phyloP scores from a whole-genome alignment of 2,329 filamentous ascomycete genomes.

The Aureobasidium vineae region DNA sequence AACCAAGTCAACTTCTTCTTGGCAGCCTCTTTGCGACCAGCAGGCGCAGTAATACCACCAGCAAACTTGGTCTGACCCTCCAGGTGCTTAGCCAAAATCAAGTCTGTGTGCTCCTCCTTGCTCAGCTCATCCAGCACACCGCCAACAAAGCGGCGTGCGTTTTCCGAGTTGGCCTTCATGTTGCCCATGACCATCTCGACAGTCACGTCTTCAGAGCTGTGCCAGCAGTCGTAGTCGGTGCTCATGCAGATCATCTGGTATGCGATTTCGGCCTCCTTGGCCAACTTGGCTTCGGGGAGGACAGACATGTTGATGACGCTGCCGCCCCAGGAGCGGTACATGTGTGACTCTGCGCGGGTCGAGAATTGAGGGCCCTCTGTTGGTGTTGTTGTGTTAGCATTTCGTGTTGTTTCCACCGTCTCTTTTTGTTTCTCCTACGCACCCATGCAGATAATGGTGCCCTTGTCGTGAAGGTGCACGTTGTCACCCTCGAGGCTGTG shows the following conservation, averaged over 20 bases:
- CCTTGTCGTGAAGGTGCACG: constrained; percentile 77
- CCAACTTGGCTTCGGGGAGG: constrained; percentile 92
- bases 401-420: not conserved
- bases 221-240: constrained; percentile 99
- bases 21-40: constrained; percentile 69
- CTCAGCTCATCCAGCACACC: constrained; percentile 84
- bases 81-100: constrained; percentile 78
- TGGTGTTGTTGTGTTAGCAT: not conserved
- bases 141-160: constrained; percentile 79
- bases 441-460: constrained; percentile 91
- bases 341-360: constrained; percentile 89
- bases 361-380: constrained; percentile 99
- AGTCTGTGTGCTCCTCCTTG: constrained; percentile 70
- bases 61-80: constrained; percentile 74
- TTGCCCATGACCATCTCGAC: constrained; percentile 97
- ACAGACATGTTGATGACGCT: constrained; percentile 98
- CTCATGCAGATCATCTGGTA: constrained; percentile 99
- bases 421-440: constrained; percentile 38
- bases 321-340: constrained; percentile 93
- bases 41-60: constrained; percentile 76
- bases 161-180: constrained; percentile 90
- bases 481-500: constrained; percentile 76
- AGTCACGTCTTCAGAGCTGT: constrained; percentile 74
- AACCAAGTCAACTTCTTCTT: constrained; percentile 79
- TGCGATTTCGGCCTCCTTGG: constrained; percentile 90